Conservation (phyloP, 192 early-diverging fungal genomes). For the Coemansia sp. region DNA sequence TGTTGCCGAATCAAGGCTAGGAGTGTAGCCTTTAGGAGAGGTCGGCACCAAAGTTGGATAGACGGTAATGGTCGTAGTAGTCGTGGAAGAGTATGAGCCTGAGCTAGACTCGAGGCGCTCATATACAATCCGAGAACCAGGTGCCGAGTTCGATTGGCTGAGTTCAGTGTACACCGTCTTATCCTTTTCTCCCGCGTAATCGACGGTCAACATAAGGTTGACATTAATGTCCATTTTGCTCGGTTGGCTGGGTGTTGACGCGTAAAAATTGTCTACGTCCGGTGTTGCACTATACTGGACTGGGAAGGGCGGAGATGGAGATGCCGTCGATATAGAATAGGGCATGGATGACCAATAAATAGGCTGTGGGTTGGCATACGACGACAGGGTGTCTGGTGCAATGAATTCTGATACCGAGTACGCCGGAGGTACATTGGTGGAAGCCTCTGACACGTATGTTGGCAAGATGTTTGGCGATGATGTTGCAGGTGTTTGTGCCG, state of each 20-base stretch:
- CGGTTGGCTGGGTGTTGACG: neutral
- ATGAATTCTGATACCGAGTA: neutral
- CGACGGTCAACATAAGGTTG: neutral
- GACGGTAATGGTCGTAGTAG: neutral
- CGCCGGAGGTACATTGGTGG: neutral
- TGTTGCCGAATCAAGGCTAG: neutral
- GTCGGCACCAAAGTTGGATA: neutral
- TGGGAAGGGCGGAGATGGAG: neutral
- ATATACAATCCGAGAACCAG: neutral
- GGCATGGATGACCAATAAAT: neutral
- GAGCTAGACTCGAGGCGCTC: neutral
- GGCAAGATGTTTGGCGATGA: neutral
- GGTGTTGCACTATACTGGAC: neutral
- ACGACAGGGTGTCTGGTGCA: neutral
- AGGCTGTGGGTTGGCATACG: neutral
- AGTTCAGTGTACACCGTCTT: neutral
- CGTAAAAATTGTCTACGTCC: neutral
- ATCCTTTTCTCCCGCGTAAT: neutral
- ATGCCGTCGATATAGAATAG: neutral
- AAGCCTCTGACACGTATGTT: neutral
- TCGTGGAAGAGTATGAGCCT: conserved; percentile 4
- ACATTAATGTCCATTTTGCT: neutral
- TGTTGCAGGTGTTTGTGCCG: neutral
- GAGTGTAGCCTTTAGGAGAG: neutral
- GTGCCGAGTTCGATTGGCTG: neutral